Conservation (phyloP, 805 yeast genomes). For the Starmerella kuoi region DNA sequence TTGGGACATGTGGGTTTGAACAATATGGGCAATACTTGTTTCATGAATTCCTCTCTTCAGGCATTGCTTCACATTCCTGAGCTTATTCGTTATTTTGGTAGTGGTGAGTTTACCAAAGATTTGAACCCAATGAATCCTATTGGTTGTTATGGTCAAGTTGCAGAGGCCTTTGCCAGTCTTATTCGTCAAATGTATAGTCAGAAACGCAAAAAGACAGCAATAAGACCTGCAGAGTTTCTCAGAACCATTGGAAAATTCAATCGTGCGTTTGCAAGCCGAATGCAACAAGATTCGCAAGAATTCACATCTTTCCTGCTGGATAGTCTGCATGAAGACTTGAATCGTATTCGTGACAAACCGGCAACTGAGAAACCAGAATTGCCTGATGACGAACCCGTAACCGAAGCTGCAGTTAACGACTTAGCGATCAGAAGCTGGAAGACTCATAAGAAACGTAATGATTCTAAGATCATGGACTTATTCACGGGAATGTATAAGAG, state of each 20-base stretch:
- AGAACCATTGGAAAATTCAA: slow-evolving; percentile 66
- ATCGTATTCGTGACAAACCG: slow-evolving; percentile 71
- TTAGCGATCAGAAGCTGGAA: slow-evolving; percentile 73
- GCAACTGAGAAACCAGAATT: slow-evolving; percentile 77
- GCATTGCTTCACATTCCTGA: slow-evolving; percentile 72
- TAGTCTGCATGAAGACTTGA: slow-evolving; percentile 84
- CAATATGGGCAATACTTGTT: slow-evolving; percentile 92
- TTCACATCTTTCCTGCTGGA: slow-evolving; percentile 77
- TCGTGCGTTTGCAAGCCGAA: slow-evolving; percentile 63
- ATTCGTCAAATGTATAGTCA: slow-evolving; percentile 43
- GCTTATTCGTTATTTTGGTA: slow-evolving; percentile 57
- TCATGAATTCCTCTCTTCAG: slow-evolving; percentile 84
- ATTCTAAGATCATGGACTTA: slow-evolving; percentile 70
- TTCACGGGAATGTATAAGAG: slow-evolving; percentile 88
- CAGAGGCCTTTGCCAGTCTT: slow-evolving; percentile 58
- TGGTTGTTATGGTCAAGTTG: slow-evolving; percentile 75
- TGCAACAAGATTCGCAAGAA: slow-evolving; percentile 91
- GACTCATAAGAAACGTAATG: slow-evolving; percentile 65
- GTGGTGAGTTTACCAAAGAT: slow-evolving; percentile 46
- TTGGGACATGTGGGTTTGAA: slow-evolving; percentile 78
- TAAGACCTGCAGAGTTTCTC: slow-evolving; percentile 68
- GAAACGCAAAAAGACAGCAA: slow-evolving; percentile 23
- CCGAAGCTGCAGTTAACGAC: slow-evolving; percentile 40
- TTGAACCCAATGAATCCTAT: slow-evolving; percentile 68
- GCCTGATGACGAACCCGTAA: slow-evolving; percentile 45